Conservation (phyloP, 495 filamentous ascomycete genomes). For the Halenospora varia region DNA sequence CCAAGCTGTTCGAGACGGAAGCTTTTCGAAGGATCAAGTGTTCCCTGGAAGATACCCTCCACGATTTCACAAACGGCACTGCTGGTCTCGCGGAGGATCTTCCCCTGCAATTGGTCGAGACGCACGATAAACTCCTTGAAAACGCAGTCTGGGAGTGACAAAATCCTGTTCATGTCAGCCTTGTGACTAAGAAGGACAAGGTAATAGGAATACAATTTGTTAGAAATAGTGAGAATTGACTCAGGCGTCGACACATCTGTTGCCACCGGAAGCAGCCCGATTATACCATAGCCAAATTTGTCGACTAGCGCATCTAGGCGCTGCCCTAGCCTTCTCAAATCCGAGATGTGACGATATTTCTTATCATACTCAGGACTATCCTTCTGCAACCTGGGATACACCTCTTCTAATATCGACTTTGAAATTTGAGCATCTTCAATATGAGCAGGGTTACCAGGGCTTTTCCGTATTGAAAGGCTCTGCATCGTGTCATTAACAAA, state of each 20-base stretch:
- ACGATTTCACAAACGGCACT: neutral
- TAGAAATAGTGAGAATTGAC: neutral
- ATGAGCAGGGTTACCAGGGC: neutral
- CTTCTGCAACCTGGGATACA: neutral
- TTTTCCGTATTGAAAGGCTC: neutral
- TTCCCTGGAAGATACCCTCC: neutral
- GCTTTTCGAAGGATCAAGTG: neutral
- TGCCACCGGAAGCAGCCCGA: neutral
- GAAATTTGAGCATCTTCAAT: neutral
- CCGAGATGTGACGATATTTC: neutral
- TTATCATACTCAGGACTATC: neutral
- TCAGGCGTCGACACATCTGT: neutral
- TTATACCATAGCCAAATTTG: constrained; percentile 2
- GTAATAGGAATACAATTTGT: neutral
- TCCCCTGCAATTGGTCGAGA: neutral
- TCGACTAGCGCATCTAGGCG: neutral
- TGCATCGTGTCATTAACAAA: constrained; percentile 1
- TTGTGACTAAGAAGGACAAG: neutral
- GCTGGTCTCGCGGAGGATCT: neutral
- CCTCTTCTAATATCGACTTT: neutral
- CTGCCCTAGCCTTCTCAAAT: neutral
- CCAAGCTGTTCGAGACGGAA: neutral
- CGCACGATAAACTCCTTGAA: neutral
- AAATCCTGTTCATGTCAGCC: neutral
- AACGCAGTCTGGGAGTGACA: neutral